Percentiles rank a stretch among this genome's conserved stretches.
phyloP scores from a whole-genome alignment of 164 flowering plant genomes.

The Saururus chinensis region DNA sequence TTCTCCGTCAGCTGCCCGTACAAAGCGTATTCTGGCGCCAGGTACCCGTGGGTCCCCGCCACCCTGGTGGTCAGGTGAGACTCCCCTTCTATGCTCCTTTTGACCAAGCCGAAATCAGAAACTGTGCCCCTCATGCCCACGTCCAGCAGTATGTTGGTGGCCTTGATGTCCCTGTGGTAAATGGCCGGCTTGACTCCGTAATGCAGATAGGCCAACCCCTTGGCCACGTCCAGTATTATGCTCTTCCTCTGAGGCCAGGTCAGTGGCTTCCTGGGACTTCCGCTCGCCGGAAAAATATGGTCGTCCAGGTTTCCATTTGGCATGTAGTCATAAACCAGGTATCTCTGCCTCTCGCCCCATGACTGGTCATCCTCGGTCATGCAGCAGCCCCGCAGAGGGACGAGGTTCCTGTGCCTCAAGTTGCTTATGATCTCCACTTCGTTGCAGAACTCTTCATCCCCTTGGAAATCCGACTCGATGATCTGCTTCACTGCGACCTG shows the following conservation, averaged over 20 bases:
- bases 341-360: slow-evolving; percentile 26
- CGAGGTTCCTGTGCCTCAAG: slow-evolving; percentile 62
- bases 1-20: slow-evolving; percentile 85
- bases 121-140: slow-evolving; percentile 65
- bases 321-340: slow-evolving; percentile 71
- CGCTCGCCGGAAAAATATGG: slow-evolving; percentile 20
- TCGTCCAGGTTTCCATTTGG: slow-evolving; percentile 65
- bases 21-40: slow-evolving; percentile 83
- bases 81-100: slow-evolving; percentile 61
- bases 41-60: slow-evolving; percentile 82
- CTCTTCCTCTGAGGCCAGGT: slow-evolving; percentile 67
- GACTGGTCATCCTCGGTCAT: slow-evolving; percentile 25
- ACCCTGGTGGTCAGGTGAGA: slow-evolving; percentile 85
- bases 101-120: slow-evolving; percentile 77
- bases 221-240: slow-evolving; percentile 70
- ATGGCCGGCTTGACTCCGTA: slow-evolving; percentile 80
- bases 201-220: slow-evolving; percentile 70
- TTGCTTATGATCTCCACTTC: slow-evolving; percentile 74
- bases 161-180: slow-evolving; percentile 71
- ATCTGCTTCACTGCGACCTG: slow-evolving; percentile 55
- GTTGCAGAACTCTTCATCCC: slow-evolving; percentile 49
- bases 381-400: slow-evolving; percentile 63
- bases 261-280: slow-evolving; percentile 14
- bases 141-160: slow-evolving; percentile 71
- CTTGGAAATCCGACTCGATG: slow-evolving; percentile 50